Percentiles rank a stretch among this genome's conserved stretches.
phyloP scores from a whole-genome alignment of 2,329 filamentous ascomycete genomes.

The Periconia digitata region DNA sequence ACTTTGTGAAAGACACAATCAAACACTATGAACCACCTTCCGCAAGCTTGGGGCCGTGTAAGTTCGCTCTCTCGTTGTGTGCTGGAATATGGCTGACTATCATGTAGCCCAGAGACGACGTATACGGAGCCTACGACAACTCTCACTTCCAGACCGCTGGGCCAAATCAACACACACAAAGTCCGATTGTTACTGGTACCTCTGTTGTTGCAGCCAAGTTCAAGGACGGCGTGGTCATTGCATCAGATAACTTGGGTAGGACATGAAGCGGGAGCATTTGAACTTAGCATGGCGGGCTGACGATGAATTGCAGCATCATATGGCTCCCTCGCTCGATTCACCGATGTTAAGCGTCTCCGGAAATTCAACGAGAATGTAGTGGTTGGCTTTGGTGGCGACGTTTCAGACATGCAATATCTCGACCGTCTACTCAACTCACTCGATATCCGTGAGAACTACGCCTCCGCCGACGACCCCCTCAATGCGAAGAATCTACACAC shows the following conservation, averaged over 20 bases:
- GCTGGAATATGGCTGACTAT: slow-evolving; percentile 24
- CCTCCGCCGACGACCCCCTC: slow-evolving; percentile 58
- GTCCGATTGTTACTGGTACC: slow-evolving; percentile 92
- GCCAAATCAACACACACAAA: slow-evolving; percentile 80
- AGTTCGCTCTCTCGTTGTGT: slow-evolving; percentile 27
- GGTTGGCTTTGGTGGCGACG: slow-evolving; percentile 93
- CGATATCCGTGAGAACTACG: slow-evolving; percentile 87
- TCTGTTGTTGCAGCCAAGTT: slow-evolving; percentile 95
- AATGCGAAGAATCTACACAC: slow-evolving; percentile 94
- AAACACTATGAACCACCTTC: slow-evolving; percentile 64
- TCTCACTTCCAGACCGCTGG: slow-evolving; percentile 74
- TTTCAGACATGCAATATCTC: slow-evolving; percentile 99
- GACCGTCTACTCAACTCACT: slow-evolving; percentile 87
- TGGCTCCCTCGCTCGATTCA: slow-evolving; percentile 92
- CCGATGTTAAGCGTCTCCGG: slow-evolving; percentile 92
- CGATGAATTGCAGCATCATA: slow-evolving; percentile 72
- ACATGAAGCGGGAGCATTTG: neutral
- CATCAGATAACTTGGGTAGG: slow-evolving; percentile 91
- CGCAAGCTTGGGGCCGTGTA: slow-evolving; percentile 68
- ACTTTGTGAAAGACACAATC: neutral
- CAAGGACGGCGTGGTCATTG: slow-evolving; percentile 93
- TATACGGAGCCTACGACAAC: slow-evolving; percentile 91
- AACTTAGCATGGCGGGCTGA: slow-evolving; percentile 10
- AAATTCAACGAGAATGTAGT: slow-evolving; percentile 82
- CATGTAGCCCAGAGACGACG: slow-evolving; percentile 85